Evolutionary conservation across 768 basidiomycete species (phyloP).

Genomic region (Arthromyces matolae): DNA sequence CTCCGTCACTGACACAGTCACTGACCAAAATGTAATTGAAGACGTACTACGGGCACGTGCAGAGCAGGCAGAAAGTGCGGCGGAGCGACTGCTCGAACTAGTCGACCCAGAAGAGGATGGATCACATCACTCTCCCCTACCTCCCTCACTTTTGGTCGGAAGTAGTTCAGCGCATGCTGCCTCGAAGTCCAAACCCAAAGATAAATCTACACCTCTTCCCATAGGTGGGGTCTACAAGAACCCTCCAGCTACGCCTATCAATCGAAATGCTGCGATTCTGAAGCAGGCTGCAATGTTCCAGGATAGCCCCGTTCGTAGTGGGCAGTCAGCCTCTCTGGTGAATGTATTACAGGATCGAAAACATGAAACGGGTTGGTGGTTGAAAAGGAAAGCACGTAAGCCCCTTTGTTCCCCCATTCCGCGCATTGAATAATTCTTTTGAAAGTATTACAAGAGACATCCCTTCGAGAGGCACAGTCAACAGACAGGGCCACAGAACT

Average conservation of each 20-base stretch:
- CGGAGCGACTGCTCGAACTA: constrained; percentile 81
- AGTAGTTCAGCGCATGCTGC: constrained; percentile 32
- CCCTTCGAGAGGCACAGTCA: constrained; percentile 35
- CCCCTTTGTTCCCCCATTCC: too few relatives aligned
- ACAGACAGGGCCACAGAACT: constrained; percentile 48
- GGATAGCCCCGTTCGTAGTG: constrained; percentile 70
- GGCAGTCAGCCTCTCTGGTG: constrained; percentile 52
- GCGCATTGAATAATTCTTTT: too few relatives aligned
- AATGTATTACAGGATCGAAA: constrained; percentile 65
- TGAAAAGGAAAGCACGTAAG: constrained; percentile 69
- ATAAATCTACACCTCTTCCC: constrained; percentile 35
- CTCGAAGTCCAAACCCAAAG: constrained; percentile 33
- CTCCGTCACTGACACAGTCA: constrained; percentile 34
- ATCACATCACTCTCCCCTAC: constrained; percentile 48
- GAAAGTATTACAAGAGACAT: constrained; percentile 47
- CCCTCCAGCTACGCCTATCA: constrained; percentile 64
- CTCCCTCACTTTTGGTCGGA: constrained; percentile 49
- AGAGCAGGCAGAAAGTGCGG: constrained; percentile 91
- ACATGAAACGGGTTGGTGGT: constrained; percentile 82
- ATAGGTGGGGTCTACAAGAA: constrained; percentile 24
- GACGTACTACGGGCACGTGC: constrained; percentile 85
- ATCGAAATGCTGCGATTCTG: constrained; percentile 55
- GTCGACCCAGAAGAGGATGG: constrained; percentile 74
- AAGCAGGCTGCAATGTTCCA: constrained; percentile 75
- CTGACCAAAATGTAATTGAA: constrained; percentile 59